Base-by-base conservation (phyloP, 768 basidiomycete genomes). In the Tulasnella sp. region DNA sequence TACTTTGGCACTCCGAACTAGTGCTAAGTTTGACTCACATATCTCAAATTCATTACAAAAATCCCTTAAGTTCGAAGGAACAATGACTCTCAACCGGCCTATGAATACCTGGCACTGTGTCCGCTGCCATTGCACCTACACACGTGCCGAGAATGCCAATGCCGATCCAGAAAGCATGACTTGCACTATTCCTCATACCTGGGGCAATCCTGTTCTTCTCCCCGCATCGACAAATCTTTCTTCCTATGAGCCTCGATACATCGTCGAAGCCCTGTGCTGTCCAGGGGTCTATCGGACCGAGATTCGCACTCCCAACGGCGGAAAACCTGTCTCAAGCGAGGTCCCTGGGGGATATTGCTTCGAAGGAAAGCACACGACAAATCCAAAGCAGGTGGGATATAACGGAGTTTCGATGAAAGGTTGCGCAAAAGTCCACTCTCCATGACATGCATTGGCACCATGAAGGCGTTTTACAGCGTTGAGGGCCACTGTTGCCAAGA, bases 101-200 rank as follows among this genome's bases (percentile, higher is more conserved):
- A 76, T 76, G 75, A 76, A 76, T 56, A 56, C 52, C 18, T 76
- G 75, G 75, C 75, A 76, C 46, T 76, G 75, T n/a, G 75, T 56
- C 21, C 75, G 75, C 40, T 76, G 75, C 40, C 75, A 76, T 24
- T 19, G 52, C 2, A 44, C 75, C 9, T 76, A 76, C 21, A 76
- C 75, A 8, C 75, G 75, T 8, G 75, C 75, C 31, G 75, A 76
- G 21, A 76, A 76, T 56, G 42, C 44, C 75, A 44, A 76, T 44
- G 44, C 42, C 18, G 46, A 44, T 39, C 24, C 72, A 3, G 56
- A 58, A 38, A 76, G 75, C 75, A 76, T 56, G 42, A 76, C 52
- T 0, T 76, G 75, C 75, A 56, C 52, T 42, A 36, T 76, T 46
- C 75, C 16, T 7, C 75, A 76, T 52, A n/a, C 14, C 34, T 76